Evolutionary conservation across 306 rosid species (phyloP), one percentile per base, ranked within the genome.

Genomic region (Malus asiatica): DNA sequence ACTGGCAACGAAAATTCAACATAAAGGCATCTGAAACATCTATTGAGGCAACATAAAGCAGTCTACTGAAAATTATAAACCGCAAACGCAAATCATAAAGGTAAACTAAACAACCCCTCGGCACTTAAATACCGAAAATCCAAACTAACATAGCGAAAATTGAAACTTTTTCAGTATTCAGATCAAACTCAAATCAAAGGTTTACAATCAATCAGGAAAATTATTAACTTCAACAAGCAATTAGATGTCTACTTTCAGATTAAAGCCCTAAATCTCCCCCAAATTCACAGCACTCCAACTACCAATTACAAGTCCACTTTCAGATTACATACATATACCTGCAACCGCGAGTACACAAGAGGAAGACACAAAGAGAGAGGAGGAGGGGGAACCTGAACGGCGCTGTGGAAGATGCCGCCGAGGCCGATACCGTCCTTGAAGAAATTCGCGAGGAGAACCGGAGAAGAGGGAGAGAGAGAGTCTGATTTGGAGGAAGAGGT

Each of bases 331-430:
- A 6, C 30, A 81, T 19, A 66, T 8, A 60, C 10, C 15, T 18
- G 66, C 59, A 63, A n/a, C 40, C 4, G 67, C 8, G n/a, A 16
- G 4, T 12, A 14, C 20, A 32, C 20, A 11, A 2, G 63, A 18
- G 63, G 40, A 2, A 66, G 23, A 66, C 3, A 30, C 0, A 30
- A 0, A 30, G 32, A 29, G 8, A 75, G 62, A 44, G 32, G 32
- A 30, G 32, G 32, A 30, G 32, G 67, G 33, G 46, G 14, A 59
- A 95, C 99, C 98, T 96, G 98, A 73, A 96, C 91, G 61, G 99
- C 99, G 83, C 98, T 96, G 76, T 96, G 98, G 84, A 96, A 96
- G 78, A 96, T 96, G 15, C 99, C 98, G 59, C 99, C 99, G 6
- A 96, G 80, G 68, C 99, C 98, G 73, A 96, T 96, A 60, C 99